phyloP scores from a whole-genome alignment of 805 yeast species.

The Cephaloascus albidus region DNA sequence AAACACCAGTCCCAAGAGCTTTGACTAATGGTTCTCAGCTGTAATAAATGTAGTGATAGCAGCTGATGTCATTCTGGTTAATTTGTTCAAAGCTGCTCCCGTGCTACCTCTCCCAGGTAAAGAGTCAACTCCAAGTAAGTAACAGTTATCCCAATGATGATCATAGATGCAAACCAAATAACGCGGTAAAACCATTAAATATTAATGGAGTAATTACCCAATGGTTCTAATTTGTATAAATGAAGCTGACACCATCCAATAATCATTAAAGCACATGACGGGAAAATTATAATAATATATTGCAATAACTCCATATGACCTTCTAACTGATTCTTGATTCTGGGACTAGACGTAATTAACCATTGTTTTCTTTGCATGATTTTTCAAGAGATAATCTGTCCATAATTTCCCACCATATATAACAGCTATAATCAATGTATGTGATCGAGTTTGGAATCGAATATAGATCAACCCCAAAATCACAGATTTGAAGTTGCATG shows the following conservation, averaged over 20 bases:
- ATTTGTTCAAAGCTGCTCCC: slow-evolving; percentile 11
- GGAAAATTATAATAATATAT: slow-evolving; percentile 7
- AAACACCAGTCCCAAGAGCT: slow-evolving; percentile 10
- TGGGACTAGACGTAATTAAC: slow-evolving; percentile 8
- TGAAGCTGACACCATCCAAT: slow-evolving; percentile 14
- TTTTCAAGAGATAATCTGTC: slow-evolving; percentile 9
- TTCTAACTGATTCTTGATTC: slow-evolving; percentile 12
- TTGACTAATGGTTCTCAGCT: slow-evolving; percentile 9
- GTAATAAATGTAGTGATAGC: slow-evolving; percentile 10
- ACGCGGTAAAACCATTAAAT: slow-evolving; percentile 10
- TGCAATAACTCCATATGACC: slow-evolving; percentile 8
- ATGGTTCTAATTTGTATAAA: slow-evolving; percentile 7
- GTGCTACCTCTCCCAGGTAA: slow-evolving; percentile 13
- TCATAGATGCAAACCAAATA: slow-evolving; percentile 10
- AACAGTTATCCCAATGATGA: slow-evolving; percentile 9
- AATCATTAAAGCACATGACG: slow-evolving; percentile 8
- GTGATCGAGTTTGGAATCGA: not conserved
- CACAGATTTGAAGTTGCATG: slow-evolving; percentile 61
- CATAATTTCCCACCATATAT: slow-evolving; percentile 11
- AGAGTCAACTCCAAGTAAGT: slow-evolving; percentile 10
- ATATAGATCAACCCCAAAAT: slow-evolving; percentile 70
- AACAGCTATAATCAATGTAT: slow-evolving; percentile 8
- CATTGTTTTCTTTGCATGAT: slow-evolving; percentile 8
- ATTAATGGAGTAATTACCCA: slow-evolving; percentile 12
- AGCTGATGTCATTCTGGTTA: slow-evolving; percentile 10